Base-by-base conservation (phyloP, 1,139 yeast species). In the Taiozyma sp. region DNA sequence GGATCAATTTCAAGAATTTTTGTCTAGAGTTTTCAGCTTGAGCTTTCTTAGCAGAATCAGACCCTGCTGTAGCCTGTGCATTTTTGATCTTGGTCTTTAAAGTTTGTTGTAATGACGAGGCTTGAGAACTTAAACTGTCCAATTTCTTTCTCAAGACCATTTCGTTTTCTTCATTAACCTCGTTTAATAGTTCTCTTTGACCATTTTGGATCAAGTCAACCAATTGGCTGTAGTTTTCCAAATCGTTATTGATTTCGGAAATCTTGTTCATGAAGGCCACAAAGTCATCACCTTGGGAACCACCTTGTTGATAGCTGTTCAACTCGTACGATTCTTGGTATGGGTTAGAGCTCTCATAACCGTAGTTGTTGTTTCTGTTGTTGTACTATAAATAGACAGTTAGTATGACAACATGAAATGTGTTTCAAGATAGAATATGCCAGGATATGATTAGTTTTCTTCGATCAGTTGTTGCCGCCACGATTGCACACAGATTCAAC, bases 21-120 rank as follows among this genome's bases (percentile, higher is more conserved):
- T 83, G 84, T 74, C 95, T 86, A 53, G 88, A 80, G 64, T 87
- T 86, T 68, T 90, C 96, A 46, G 96, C 95, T 73, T 93, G 99
- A 52, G 87, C 88, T 66, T 81, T 81, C 71, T 89, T 89, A 61
- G 95, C 87, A 50, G 80, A 74, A 71, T 90, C 96, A 52, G 75
- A 75, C 59, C 82, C 77, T 52, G 88, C 85, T 49, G 79, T 81
- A 52, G 83, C 80, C 69, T 89, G 96, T 46, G 88, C 83, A 55
- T 79, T 74, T 68, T 88, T 88, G 66, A 93, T 86, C 62, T 90
- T 79, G 54, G 76, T 71, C 68, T 88, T 89, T 67, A 93, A 80
- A 57, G 79, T 77, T 61, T 79, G 78, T 62, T 93, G 96, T 60
- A 89, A 76, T 49, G 87, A 80, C 47, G 88, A 80, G 6, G 97